Percentiles rank a stretch among this genome's conserved stretches.
Conservation (phyloP, 768 basidiomycete species). For the Amanita pseudoporphyria region DNA sequence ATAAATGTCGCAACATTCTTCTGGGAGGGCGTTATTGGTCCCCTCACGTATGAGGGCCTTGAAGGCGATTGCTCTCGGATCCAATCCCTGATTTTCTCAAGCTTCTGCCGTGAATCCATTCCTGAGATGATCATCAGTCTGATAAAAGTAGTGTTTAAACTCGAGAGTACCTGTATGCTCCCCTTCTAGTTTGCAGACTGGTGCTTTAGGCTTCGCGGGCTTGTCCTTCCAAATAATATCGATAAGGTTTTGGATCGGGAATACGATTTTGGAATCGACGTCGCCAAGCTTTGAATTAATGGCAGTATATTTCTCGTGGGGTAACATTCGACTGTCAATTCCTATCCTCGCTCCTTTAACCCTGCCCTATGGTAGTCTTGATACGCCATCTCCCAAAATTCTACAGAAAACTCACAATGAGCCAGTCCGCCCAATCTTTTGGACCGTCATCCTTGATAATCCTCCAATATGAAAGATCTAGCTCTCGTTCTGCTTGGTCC, state of each 20-base stretch:
- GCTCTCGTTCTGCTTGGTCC: constrained; percentile 61
- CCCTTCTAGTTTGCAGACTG: constrained; percentile 63
- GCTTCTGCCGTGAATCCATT: constrained; percentile 57
- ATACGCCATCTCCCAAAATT: not conserved
- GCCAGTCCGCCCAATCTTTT: constrained; percentile 74
- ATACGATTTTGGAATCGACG: constrained; percentile 59
- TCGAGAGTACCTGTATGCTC: constrained; percentile 50
- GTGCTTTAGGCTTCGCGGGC: constrained; percentile 55
- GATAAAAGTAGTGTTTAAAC: not conserved
- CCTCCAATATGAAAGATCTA: constrained; percentile 62
- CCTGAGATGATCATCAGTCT: constrained; percentile 26
- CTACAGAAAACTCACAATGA: constrained; percentile 40
- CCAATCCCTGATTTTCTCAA: constrained; percentile 64
- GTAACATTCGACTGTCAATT: constrained; percentile 77
- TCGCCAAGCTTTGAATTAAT: constrained; percentile 46
- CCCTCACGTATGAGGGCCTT: constrained; percentile 52
- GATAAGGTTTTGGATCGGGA: constrained; percentile 75
- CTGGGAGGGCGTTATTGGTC: constrained; percentile 48
- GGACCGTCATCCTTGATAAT: constrained; percentile 43
- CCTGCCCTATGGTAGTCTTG: constrained; percentile 20
- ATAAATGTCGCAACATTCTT: constrained; percentile 60
- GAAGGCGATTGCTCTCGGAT: constrained; percentile 51
- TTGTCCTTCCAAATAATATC: constrained; percentile 78
- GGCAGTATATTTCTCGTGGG: constrained; percentile 57
- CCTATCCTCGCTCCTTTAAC: constrained; percentile 50